phyloP scores from a whole-genome alignment of 345 rosid genomes.

The Carallia brachiata region DNA sequence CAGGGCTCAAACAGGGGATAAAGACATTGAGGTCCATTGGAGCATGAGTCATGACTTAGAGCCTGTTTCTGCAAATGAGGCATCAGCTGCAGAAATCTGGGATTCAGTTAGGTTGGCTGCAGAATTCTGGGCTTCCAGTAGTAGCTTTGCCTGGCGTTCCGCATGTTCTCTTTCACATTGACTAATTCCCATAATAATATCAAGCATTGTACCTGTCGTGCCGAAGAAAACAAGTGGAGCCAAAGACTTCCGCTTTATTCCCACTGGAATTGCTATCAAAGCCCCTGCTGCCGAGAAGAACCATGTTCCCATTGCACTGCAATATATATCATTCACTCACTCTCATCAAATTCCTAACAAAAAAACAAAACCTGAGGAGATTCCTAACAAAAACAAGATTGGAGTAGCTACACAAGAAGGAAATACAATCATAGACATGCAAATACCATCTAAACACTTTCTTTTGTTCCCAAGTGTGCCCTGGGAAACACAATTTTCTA shows the following conservation, averaged over 20 bases:
- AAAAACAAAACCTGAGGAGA: not conserved
- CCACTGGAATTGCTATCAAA: conserved; percentile 85
- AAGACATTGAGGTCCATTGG: not conserved
- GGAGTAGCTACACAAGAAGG: not conserved
- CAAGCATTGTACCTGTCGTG: conserved; percentile 96
- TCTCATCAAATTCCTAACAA: not conserved
- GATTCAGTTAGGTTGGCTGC: conserved; percentile 43
- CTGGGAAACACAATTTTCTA: not conserved
- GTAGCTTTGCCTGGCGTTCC: conserved; percentile 79
- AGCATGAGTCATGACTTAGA: conserved; percentile 5
- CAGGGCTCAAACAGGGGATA: not conserved
- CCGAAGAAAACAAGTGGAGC: conserved; percentile 93
- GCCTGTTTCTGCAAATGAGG: conserved; percentile 21
- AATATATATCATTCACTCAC: conserved; percentile 17
- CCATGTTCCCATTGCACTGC: conserved; percentile 95
- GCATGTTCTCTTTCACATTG: conserved; percentile 98
- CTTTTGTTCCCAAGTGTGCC: not conserved
- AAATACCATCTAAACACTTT: not conserved
- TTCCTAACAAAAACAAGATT: not conserved
- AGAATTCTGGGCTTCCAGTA: conserved; percentile 59
- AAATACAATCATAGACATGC: not conserved
- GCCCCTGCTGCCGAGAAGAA: conserved; percentile 86
- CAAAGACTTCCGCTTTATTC: conserved; percentile 82
- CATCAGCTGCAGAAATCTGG: conserved; percentile 40
- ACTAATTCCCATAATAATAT: conserved; percentile 80